These are phyloP conservation scores for Sphagnum magellanicum DNA, from an alignment of 228 moss, liverwort and hornwort species.

Conservation along the genomic window DNA sequence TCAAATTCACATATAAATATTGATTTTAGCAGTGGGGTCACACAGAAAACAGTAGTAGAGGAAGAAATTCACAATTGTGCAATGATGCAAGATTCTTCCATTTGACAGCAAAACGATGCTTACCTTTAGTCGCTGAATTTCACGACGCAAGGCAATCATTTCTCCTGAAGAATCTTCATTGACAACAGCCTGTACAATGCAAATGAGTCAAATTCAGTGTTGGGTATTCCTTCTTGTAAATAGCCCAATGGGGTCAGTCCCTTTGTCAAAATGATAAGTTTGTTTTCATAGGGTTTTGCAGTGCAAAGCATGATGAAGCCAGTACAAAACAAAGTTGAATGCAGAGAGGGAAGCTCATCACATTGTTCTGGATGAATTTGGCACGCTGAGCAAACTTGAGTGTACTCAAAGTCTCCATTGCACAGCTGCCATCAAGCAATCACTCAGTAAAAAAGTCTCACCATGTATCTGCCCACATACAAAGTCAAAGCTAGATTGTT, in stretches of 20 bases:
- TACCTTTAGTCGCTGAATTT: slow-evolving; percentile 80
- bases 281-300: background rate
- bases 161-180: slow-evolving; percentile 92
- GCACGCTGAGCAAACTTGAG: slow-evolving; percentile 96
- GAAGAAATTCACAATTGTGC: no score
- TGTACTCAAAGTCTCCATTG: slow-evolving; percentile 90
- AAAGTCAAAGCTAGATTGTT: background rate
- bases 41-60: no score
- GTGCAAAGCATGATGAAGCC: background rate
- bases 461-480: background rate
- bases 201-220: background rate
- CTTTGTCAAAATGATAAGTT: no score
- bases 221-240: background rate
- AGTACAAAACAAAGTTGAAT: background rate
- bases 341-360: slow-evolving; percentile 7
- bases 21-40: no score
- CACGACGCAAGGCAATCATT: slow-evolving; percentile 60
- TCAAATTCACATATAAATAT: no score
- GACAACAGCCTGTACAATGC: slow-evolving; percentile 59
- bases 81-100: background rate
- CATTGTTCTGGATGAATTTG: slow-evolving; percentile 95
- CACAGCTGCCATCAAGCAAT: slow-evolving; percentile 40
- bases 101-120: background rate
- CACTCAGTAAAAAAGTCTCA: background rate
- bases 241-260: no score